Base-by-base conservation (phyloP, 1,284 basidiomycete genomes). In the Erythrobasidium hasegawianum region DNA sequence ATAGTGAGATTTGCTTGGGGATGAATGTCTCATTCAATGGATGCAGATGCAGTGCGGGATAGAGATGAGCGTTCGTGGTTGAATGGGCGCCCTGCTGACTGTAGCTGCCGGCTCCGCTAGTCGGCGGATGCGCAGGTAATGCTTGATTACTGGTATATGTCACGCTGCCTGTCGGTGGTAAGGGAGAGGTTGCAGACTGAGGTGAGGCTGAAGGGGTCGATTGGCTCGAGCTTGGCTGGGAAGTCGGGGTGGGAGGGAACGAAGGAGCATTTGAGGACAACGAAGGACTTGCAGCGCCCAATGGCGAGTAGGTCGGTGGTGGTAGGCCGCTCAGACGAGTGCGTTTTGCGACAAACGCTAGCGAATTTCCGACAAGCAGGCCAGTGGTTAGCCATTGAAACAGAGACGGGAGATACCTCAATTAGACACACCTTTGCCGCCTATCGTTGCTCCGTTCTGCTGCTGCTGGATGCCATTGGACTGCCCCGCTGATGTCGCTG, bases 21-120 rank as follows among this genome's bases (percentile, higher is more conserved):
- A 89, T 83, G 78, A 97, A 97, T 1, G 93, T 92, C 77, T 97
- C 92, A 76, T 97, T 97, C 69, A 97, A 83, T 0, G 95, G 93
- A 78, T 94, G 96, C 39, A 97, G 84, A 79, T 94, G 92, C 47
- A 96, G 85, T 33, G 78, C 77, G 0, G 81, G 81, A 62, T 72
- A 76, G 20, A 59, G 29, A 38, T 65, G 56, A 18, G 61, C 22
- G 26, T 53, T 53, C 16, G 50, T 47, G 10, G n/a, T 20, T 27
- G n/a, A n/a, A 10, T 33, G 20, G 20, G 26, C 53, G 39, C 1
- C 40, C 18, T 22, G 61, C 26, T 16, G 61, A 45, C 22, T 50
- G 45, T 13, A 40, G 18, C 27, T 58, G 62, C 20, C 41, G 56
- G n/a, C n/a, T 20, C 5, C 14, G 18, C 43, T 64, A 55, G 27